phyloP scores from a whole-genome alignment of 768 basidiomycete species.

The Boletellus emodensis region DNA sequence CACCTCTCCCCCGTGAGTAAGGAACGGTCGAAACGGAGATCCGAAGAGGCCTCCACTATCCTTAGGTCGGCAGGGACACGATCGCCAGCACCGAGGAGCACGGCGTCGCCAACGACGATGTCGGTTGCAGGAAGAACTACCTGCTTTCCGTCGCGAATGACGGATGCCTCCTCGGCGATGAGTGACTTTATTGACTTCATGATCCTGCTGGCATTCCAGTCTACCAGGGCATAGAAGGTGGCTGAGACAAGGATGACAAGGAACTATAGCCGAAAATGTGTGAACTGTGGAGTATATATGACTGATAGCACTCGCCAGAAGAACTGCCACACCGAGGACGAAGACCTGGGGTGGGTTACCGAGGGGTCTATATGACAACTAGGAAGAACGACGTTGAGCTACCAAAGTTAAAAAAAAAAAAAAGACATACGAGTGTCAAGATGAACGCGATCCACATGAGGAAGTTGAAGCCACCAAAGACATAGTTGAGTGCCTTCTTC shows the following conservation, averaged over 20 bases:
- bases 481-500: conserved; percentile 48
- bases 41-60: conserved; percentile 47
- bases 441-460: conserved; percentile 55
- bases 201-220: conserved; percentile 46
- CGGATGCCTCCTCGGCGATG: conserved; percentile 56
- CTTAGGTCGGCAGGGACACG: conserved; percentile 59
- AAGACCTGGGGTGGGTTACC: conserved; percentile 40
- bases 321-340: conserved; percentile 52
- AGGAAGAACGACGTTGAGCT: background rate
- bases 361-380: conserved; percentile 52
- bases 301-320: conserved; percentile 37
- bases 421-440: conserved; percentile 37
- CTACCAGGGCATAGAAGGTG: conserved; percentile 48
- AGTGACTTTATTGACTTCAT: conserved; percentile 58
- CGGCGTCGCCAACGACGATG: conserved; percentile 55
- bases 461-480: conserved; percentile 57
- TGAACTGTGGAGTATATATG: background rate
- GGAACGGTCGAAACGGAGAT: conserved; percentile 50
- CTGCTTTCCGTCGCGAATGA: conserved; percentile 47
- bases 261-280: conserved; percentile 25
- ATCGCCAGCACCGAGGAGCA: conserved; percentile 51
- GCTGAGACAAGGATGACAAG: conserved; percentile 41
- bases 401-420: background rate
- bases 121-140: conserved; percentile 49
- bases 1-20: conserved; percentile 50